Conservation (phyloP, 441 rosid species). For the Pelargonium australe region DNA sequence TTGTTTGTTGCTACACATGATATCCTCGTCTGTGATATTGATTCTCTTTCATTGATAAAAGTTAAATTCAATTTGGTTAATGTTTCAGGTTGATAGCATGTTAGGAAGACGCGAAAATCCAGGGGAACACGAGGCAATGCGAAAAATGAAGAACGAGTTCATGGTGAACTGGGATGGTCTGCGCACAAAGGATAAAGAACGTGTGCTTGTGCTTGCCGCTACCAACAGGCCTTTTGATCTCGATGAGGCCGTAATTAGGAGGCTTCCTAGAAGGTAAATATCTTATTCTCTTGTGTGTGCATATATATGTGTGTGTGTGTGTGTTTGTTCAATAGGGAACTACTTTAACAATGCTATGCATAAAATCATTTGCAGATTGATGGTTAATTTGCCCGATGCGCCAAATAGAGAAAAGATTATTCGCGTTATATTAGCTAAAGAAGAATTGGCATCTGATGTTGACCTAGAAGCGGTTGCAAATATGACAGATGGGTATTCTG, state of each 20-base stretch:
- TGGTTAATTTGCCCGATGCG: constrained; percentile 95
- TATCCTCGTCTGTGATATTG: neutral
- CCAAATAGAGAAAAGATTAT: constrained; percentile 74
- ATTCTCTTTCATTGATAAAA: neutral
- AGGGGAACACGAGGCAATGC: constrained; percentile 99
- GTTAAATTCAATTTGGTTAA: constrained; percentile 9
- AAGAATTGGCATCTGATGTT: constrained; percentile 64
- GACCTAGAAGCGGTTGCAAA: constrained; percentile 78
- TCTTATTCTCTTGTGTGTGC: neutral
- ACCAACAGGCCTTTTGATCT: constrained; percentile 98
- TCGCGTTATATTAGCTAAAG: constrained; percentile 76
- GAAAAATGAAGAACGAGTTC: constrained; percentile 98
- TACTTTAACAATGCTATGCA: constrained; percentile 5
- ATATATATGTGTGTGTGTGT: neutral
- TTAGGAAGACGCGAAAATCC: constrained; percentile 97
- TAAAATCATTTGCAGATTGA: constrained; percentile 53
- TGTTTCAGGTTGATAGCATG: constrained; percentile 92
- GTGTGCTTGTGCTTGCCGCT: constrained; percentile 93
- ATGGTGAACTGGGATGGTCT: constrained; percentile 99
- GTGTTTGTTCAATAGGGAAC: neutral
- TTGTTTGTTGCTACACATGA: constrained; percentile 6
- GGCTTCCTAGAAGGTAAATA: constrained; percentile 86
- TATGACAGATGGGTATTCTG: constrained; percentile 96
- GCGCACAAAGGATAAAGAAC: constrained; percentile 89
- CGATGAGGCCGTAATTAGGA: constrained; percentile 97